A percentile compares a stretch with the other conserved stretches of the same genome.
Conservation (phyloP, 2,329 filamentous ascomycete species). For the Verticillium albo-atrum region DNA sequence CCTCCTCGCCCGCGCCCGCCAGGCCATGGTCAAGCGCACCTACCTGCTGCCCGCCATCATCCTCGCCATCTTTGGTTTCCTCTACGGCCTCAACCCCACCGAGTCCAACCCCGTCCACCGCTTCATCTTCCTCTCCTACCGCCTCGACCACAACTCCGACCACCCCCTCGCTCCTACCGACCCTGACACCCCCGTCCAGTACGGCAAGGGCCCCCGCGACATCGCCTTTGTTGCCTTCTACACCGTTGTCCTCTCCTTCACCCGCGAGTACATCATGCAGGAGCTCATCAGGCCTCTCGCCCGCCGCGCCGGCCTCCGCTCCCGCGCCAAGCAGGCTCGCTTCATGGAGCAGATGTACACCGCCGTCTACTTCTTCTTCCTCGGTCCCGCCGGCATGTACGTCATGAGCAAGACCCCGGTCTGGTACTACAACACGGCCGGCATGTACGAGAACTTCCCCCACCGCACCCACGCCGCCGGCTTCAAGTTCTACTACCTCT, state of each 20-base stretch:
- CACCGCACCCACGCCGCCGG: slow-evolving; percentile 73
- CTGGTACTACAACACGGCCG: slow-evolving; percentile 91
- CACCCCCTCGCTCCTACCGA: slow-evolving; percentile 47
- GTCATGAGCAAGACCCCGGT: slow-evolving; percentile 89
- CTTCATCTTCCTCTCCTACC: slow-evolving; percentile 90
- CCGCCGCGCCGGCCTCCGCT: slow-evolving; percentile 61
- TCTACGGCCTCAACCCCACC: slow-evolving; percentile 72
- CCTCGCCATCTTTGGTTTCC: slow-evolving; percentile 55
- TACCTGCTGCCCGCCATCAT: slow-evolving; percentile 65
- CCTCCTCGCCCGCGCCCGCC: slow-evolving; percentile 40
- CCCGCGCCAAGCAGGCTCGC: slow-evolving; percentile 73
- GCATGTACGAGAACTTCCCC: slow-evolving; percentile 87
- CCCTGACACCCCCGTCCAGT: slow-evolving; percentile 70
- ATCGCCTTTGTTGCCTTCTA: slow-evolving; percentile 87
- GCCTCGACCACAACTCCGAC: slow-evolving; percentile 49
- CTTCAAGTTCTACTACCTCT: slow-evolving; percentile 95
- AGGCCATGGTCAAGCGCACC: slow-evolving; percentile 56
- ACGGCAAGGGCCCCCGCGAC: slow-evolving; percentile 86
- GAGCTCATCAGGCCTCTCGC: slow-evolving; percentile 76
- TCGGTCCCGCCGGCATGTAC: slow-evolving; percentile 80
- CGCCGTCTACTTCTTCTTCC: slow-evolving; percentile 79
- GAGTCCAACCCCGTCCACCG: slow-evolving; percentile 72
- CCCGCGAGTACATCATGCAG: slow-evolving; percentile 95
- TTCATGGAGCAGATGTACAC: slow-evolving; percentile 98
- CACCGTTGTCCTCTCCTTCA: slow-evolving; percentile 84